Conservation (phyloP, 495 filamentous ascomycete genomes). For the Friedmanniomyces endolithicus region DNA sequence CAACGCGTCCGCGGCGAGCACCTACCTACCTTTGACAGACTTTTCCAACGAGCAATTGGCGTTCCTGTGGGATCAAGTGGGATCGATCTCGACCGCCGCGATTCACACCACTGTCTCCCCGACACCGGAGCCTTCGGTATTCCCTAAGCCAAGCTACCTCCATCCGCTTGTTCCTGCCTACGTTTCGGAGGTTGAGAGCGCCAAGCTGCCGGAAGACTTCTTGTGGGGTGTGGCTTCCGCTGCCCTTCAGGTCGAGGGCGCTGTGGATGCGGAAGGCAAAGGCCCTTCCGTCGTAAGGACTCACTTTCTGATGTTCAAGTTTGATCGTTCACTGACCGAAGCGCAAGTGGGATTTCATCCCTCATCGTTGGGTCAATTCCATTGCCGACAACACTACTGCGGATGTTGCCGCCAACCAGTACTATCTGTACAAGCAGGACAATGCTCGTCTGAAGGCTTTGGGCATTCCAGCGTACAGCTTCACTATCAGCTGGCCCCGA, state of each 20-base stretch:
- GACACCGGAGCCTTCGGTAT: conserved; percentile 34
- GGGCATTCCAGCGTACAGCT: conserved; percentile 25
- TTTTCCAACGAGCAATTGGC: conserved; percentile 34
- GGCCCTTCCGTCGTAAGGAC: conserved; percentile 22
- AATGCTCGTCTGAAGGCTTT: conserved; percentile 25
- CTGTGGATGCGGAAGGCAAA: conserved; percentile 24
- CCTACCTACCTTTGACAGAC: conserved; percentile 21
- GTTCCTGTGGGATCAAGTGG: conserved; percentile 35
- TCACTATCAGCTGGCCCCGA: conserved; percentile 24
- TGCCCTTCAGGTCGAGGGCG: conserved; percentile 27
- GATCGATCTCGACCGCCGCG: conserved; percentile 31
- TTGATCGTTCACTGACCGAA: neutral
- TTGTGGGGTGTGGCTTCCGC: conserved; percentile 26
- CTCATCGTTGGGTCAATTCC: conserved; percentile 16
- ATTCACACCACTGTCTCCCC: conserved; percentile 34
- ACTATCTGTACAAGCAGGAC: conserved; percentile 28
- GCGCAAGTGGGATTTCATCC: conserved; percentile 14
- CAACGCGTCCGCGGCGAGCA: conserved; percentile 4
- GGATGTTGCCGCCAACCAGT: conserved; percentile 24
- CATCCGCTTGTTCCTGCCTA: conserved; percentile 29
- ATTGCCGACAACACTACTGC: conserved; percentile 22
- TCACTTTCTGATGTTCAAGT: neutral
- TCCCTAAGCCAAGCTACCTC: conserved; percentile 26
- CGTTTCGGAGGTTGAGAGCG: conserved; percentile 16
- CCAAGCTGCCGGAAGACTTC: conserved; percentile 25